Base-by-base conservation (phyloP, 1,284 basidiomycete genomes). In the Trichosporon coremiiforme region DNA sequence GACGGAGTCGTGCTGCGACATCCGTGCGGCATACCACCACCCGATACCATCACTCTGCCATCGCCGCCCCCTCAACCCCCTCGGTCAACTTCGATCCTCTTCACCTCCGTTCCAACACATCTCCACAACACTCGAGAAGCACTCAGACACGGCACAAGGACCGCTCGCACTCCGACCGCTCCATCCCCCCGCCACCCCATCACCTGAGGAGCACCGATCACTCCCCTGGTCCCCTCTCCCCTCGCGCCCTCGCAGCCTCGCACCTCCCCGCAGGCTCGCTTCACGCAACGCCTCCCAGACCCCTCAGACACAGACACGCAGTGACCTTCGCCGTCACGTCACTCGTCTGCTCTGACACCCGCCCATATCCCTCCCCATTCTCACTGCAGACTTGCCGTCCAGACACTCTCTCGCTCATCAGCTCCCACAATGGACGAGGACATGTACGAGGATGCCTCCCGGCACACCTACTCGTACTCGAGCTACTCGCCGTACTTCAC, bases 351-450 rank as follows among this genome's bases (percentile, higher is more conserved):
- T 53, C 50, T 22, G 9, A 4, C 50, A 53, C 41, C 41, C 41
- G 41, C 41, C 41, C 41, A 45, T 45, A 45, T 12, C 17, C n/a
- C 50, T 25, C 20, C 10, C 9, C 50, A 53, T 2, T 22, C 22
- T 53, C 9, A 22, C 15, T 15, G 41, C 41, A 45, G 41, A 13
- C 50, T 38, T 47, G 41, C 41, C 50, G 10, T 53, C 20, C 50
- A 25, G 20, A 53, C 20, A 65, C 64, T 65, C 25, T 33, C 20
- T 25, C 57, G 2, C 10, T 2, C 33, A 35, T 6, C 33, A 6
- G 9, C 15, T 1, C 66, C 12, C 67, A 75, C 31, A 29, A 79
- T 78, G 74, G 81, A 81, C 76, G 77, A 79, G 71, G 77, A 78
- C 38, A 80, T 81, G 78, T 75, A 74, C 68, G 75, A 78, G 65